These are phyloP conservation scores for Rhizopus arrhizus DNA, from an alignment of 371 early-diverging fungal genomes.

Conservation along the genomic window DNA sequence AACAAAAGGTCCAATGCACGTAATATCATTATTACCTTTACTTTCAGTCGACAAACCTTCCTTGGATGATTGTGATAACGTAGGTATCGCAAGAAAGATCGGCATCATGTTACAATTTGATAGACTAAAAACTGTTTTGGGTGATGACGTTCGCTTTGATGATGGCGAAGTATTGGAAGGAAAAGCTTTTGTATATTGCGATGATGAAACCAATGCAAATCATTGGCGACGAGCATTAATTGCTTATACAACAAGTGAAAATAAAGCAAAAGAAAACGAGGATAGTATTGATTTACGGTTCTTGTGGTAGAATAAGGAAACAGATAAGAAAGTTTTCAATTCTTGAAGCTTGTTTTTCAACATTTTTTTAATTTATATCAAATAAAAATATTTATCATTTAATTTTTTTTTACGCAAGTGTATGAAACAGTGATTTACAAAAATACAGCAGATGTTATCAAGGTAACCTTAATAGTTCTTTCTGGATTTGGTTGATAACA, in stretches of 20 bases:
- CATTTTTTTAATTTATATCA: too few species aligned
- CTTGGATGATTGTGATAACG: constrained; percentile 28
- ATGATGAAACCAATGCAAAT: constrained; percentile 19
- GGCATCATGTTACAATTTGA: constrained; percentile 26
- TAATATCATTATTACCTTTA: constrained; percentile 12
- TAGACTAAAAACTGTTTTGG: constrained; percentile 9
- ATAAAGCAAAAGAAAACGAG: constrained; percentile 1
- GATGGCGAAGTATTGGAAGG: constrained; percentile 21
- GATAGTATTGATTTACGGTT: constrained; percentile 24
- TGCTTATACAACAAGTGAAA: constrained; percentile 10
- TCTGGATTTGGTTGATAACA: too few species aligned
- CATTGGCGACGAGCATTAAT: constrained; percentile 23
- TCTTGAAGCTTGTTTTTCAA: too few species aligned
- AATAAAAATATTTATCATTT: too few species aligned
- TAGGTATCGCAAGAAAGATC: constrained; percentile 24
- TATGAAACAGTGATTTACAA: too few species aligned
- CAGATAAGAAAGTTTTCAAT: too few species aligned
- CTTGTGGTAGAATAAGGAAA: constrained; percentile 14
- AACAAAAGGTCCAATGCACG: constrained; percentile 17
- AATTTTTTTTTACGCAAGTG: too few species aligned
- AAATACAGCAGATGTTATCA: too few species aligned
- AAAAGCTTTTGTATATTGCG: constrained; percentile 21
- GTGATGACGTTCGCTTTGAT: constrained; percentile 20
- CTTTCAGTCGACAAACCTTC: constrained; percentile 20
- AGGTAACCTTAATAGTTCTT: too few species aligned